Evolutionary conservation across 352 stramenopile species (phyloP).

Genomic region (Blastocystis sp.): DNA sequence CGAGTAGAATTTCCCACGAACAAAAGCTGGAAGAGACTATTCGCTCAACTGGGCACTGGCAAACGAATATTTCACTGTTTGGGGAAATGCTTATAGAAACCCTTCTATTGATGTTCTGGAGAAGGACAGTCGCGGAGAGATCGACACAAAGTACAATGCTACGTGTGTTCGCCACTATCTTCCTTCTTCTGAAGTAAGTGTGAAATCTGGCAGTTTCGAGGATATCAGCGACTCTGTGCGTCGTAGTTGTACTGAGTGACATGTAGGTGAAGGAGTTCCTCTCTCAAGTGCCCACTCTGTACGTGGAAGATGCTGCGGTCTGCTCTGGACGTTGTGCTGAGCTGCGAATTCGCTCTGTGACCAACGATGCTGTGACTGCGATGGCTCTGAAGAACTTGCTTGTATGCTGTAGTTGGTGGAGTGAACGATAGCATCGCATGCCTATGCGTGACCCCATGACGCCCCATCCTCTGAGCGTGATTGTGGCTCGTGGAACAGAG

Average conservation of each 20-base stretch:
- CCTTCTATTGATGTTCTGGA: conserved; percentile 1
- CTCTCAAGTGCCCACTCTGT: conserved; percentile 50
- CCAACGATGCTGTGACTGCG: conserved; percentile 28
- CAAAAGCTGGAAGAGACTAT: neutral
- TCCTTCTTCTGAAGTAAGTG: neutral
- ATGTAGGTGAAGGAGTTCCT: conserved; percentile 51
- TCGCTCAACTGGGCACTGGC: conserved; percentile 28
- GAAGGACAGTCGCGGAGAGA: neutral
- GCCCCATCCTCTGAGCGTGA: conserved; percentile 31
- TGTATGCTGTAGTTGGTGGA: neutral
- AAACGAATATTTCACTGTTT: conserved; percentile 45
- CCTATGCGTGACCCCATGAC: conserved; percentile 25
- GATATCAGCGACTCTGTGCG: conserved; percentile 16
- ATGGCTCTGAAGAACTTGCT: conserved; percentile 49
- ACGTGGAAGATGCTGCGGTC: conserved; percentile 33
- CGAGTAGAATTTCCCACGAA: conserved; percentile 21
- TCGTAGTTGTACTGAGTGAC: neutral
- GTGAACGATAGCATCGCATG: conserved; percentile 2
- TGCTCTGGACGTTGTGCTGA: conserved; percentile 17
- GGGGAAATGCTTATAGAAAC: conserved; percentile 60
- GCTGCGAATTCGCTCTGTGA: conserved; percentile 12
- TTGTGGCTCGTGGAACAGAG: conserved; percentile 7
- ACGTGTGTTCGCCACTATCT: neutral
- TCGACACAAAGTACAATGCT: neutral
- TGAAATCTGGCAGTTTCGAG: neutral